Evolutionary conservation across 1,284 basidiomycete genomes (phyloP), one percentile per base, ranked within the genome.

Genomic region (Heterobasidion parviporum): DNA sequence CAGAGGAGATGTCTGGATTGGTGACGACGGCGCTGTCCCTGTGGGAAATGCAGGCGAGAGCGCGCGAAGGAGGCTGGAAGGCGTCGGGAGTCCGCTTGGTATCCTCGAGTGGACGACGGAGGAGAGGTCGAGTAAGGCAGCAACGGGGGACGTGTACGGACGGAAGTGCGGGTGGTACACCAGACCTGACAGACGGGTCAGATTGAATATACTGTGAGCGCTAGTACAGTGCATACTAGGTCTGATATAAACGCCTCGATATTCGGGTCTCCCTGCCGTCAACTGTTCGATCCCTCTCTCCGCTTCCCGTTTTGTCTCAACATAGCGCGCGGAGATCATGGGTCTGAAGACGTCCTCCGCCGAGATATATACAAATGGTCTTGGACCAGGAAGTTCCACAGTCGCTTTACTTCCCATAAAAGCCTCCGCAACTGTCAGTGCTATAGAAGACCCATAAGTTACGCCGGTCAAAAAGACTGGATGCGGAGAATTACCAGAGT

Each of bases 81-180:
- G 85, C 35, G 85, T 82, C 43, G 89, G 90, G 33, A 94, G 60
- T 53, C 65, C 66, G 56, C 65, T 66, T 52, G 87, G 83, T 26
- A 78, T 64, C 57, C 74, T 79, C 12, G 74, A 70, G 65, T 90
- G 87, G 36, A 89, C 54, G 12, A 74, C 75, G 10, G 91, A 81
- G 38, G 93, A 86, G 9, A 95, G 72, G 66, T 94, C 92, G 51
- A 98, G 78, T 52, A 94, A 68, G 2, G 90, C 88, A 0, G 96
- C 94, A 44, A 92, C 79, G 35, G 94, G 86, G 14, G 94, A 91
- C 2, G 91, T 89, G 50, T 94, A 68, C 7, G 97, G 96, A 38
- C 94, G 85, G 59, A 87, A 79, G 70, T 98, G 94, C 6, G 96
- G 90, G 67, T 98, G 94, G 72, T 98, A 98, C 68, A 99, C 93